A percentile compares a stretch with the other conserved stretches of the same genome.
Evolutionary conservation across 2,329 filamentous ascomycete genomes (phyloP).

Genomic region (Fusarium subglutinans): DNA sequence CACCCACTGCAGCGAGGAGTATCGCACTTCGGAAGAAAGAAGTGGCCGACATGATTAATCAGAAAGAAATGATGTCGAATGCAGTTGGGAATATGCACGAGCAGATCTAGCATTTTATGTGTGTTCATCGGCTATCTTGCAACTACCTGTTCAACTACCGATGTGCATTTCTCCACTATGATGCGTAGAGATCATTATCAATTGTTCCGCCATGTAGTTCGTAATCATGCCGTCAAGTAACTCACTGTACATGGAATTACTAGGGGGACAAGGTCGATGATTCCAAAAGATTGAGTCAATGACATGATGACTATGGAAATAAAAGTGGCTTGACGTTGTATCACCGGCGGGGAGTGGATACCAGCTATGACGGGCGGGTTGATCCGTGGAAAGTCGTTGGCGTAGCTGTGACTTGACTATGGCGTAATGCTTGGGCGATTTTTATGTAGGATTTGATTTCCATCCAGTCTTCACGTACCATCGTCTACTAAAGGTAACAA

Average conservation of each 20-base stretch:
- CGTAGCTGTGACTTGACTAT: constrained; percentile 20
- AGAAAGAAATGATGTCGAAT: background rate
- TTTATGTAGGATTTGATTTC: background rate
- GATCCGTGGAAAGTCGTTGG: background rate
- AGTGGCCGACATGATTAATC: constrained; percentile 1
- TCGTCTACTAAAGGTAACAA: background rate
- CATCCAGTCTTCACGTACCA: background rate
- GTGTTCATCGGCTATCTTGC: background rate
- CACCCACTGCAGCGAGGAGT: constrained; percentile 23
- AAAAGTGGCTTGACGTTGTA: background rate
- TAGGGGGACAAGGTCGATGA: background rate
- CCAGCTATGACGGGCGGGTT: background rate
- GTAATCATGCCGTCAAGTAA: constrained; percentile 15
- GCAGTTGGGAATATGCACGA: background rate
- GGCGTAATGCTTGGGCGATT: constrained; percentile 16
- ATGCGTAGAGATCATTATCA: constrained; percentile 1
- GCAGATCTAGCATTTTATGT: background rate
- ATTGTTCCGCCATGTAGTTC: constrained; percentile 4
- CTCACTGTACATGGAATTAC: background rate
- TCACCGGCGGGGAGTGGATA: constrained; percentile 4
- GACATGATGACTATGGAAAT: constrained; percentile 17
- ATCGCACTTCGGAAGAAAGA: constrained; percentile 1
- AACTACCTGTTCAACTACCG: background rate
- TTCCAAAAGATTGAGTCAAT: constrained; percentile 12
- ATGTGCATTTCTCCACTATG: constrained; percentile 6